Evolutionary conservation across 1,284 basidiomycete genomes (phyloP), one percentile per base, ranked within the genome.

Genomic region (Rhodofomes roseus): DNA sequence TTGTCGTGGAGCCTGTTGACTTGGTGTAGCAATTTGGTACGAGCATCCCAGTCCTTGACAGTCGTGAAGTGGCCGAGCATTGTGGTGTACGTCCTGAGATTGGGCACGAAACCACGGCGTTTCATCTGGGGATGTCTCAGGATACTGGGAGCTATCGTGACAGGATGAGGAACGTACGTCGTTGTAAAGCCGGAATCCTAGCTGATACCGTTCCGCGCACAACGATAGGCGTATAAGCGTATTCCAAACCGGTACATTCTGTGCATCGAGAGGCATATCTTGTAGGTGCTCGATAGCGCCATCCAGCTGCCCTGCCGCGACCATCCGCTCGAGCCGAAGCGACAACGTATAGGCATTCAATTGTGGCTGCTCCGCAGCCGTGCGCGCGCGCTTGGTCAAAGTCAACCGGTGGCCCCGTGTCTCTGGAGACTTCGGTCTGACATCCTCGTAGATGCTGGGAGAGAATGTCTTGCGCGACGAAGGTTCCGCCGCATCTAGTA

Each of bases 211-310:
- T 56, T 78, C 73, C 16, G 72, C 80, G 50, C 81, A 78, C 75
- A 89, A 76, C 58, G 80, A 80, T 46, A 83, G 77, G 73, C 77
- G 79, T 37, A 93, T 85, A 60, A 92, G 69, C 1, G 84, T 89
- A 62, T 90, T 91, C 90, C 90, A 93, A 2, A 87, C 84, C 22
- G 79, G 75, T 1, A 81, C 76, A 64, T 89, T 92, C 68, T 90
- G 86, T 0, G 89, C 84, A 65, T 86, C 87, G 31, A 80, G 72
- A 25, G 90, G 89, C 25, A 83, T 73, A 43, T 78, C 83, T 66
- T 85, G 80, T n/a, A 93, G 76, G 67, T 82, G 79, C 8, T 74
- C 66, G 7, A 89, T 76, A 0, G 90, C 90, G 2, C 77, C 78
- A 54, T 86, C 82, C 31, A 89, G 51, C 44, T 84, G 76, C 4